Conservation (phyloP, 2,329 filamentous ascomycete species). For the Aureobasidium sp. region DNA sequence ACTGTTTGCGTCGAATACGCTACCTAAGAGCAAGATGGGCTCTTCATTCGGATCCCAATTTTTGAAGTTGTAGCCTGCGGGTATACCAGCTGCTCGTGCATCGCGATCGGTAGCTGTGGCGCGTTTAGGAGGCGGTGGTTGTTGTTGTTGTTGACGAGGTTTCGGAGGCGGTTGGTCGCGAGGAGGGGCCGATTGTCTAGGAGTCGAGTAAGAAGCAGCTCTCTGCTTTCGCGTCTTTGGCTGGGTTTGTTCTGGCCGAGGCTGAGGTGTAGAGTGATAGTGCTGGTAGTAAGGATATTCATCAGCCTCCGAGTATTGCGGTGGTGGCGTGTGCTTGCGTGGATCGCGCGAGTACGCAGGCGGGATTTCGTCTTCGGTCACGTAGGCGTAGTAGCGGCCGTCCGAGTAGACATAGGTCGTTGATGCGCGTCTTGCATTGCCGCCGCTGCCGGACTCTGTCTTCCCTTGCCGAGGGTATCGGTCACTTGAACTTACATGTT, state of each 20-base stretch:
- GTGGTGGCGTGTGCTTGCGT: slow-evolving; percentile 31
- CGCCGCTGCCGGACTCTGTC: slow-evolving; percentile 15
- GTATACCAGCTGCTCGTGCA: slow-evolving; percentile 60
- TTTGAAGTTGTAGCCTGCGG: slow-evolving; percentile 86
- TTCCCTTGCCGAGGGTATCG: slow-evolving; percentile 30
- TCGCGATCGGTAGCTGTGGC: slow-evolving; percentile 57
- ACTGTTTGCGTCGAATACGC: slow-evolving; percentile 95
- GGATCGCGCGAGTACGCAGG: slow-evolving; percentile 35
- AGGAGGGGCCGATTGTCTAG: slow-evolving; percentile 46
- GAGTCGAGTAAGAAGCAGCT: slow-evolving; percentile 30
- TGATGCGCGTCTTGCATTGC: slow-evolving; percentile 24
- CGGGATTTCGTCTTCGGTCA: slow-evolving; percentile 28
- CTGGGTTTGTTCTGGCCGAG: slow-evolving; percentile 31
- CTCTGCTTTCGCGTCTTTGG: slow-evolving; percentile 24
- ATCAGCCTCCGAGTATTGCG: slow-evolving; percentile 49
- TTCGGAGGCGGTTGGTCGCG: slow-evolving; percentile 45
- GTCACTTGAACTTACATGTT: slow-evolving; percentile 58
- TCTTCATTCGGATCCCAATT: slow-evolving; percentile 96
- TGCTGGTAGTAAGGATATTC: slow-evolving; percentile 40
- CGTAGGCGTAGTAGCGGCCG: slow-evolving; percentile 46
- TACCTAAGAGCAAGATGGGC: slow-evolving; percentile 88
- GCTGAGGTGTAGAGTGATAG: slow-evolving; percentile 39
- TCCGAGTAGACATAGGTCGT: slow-evolving; percentile 51
- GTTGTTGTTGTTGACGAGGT: slow-evolving; percentile 36
- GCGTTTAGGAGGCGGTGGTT: slow-evolving; percentile 31